phyloP scores from a whole-genome alignment of 1,139 yeast genomes.

The Arxiozyma slooffiae region DNA sequence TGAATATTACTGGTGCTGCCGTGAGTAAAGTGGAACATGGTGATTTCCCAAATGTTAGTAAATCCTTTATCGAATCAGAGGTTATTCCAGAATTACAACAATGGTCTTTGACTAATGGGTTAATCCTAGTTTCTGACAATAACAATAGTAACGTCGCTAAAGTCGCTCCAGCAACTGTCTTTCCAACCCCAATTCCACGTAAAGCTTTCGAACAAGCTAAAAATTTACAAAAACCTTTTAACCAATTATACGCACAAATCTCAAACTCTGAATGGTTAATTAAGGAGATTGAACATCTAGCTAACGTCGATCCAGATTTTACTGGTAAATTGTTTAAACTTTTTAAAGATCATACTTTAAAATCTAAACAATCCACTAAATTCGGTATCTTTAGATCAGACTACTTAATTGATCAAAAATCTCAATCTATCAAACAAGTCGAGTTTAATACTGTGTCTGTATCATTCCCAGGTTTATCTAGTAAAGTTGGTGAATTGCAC shows the following conservation, averaged over 20 bases:
- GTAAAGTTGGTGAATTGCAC: conserved; percentile 72
- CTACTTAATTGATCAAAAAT: conserved; percentile 58
- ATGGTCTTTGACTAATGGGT: conserved; percentile 72
- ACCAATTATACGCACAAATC: conserved; percentile 62
- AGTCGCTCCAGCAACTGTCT: conserved; percentile 79
- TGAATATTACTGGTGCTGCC: conserved; percentile 4
- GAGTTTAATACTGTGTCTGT: conserved; percentile 95
- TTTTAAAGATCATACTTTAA: conserved; percentile 39
- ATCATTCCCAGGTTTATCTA: conserved; percentile 84
- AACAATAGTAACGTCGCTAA: conserved; percentile 43
- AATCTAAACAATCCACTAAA: conserved; percentile 59
- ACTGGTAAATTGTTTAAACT: conserved; percentile 68
- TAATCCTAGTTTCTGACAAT: conserved; percentile 40
- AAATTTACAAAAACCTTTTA: conserved; percentile 58
- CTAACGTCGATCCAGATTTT: conserved; percentile 59
- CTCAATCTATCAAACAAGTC: conserved; percentile 65
- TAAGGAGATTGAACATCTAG: conserved; percentile 44
- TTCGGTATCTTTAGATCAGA: conserved; percentile 87
- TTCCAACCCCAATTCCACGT: conserved; percentile 81
- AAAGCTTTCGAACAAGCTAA: conserved; percentile 56
- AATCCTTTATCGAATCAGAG: conserved; percentile 9
- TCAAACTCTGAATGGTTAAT: conserved; percentile 47
- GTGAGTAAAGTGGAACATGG: conserved; percentile 8
- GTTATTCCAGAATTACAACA: conserved; percentile 47
- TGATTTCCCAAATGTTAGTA: conserved; percentile 10